Conservation (phyloP, 1,284 basidiomycete genomes). For the Tylopilus orsonianus region DNA sequence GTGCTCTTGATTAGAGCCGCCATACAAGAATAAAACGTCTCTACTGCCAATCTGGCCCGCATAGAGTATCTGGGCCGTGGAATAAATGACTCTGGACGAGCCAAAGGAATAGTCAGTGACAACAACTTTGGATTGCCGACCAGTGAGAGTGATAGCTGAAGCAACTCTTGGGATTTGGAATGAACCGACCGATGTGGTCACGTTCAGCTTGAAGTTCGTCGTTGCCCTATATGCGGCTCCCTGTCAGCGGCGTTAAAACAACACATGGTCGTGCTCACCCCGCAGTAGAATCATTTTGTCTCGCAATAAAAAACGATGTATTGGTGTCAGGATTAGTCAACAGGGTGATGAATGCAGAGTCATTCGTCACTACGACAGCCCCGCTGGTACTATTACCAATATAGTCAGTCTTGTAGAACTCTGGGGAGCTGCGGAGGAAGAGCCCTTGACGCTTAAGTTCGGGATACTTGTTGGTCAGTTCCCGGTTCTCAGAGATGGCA, state of each 20-base stretch:
- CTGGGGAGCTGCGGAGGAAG: slow-evolving; percentile 72
- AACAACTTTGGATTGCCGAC: slow-evolving; percentile 69
- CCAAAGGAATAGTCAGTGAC: slow-evolving; percentile 70
- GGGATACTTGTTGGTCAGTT: slow-evolving; percentile 65
- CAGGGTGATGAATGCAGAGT: slow-evolving; percentile 58
- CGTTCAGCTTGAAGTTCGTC: slow-evolving; percentile 54
- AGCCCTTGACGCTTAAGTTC: slow-evolving; percentile 75
- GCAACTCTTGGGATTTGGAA: slow-evolving; percentile 55
- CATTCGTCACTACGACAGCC: slow-evolving; percentile 47
- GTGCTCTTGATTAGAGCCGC: slow-evolving; percentile 57
- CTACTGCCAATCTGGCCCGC: slow-evolving; percentile 65
- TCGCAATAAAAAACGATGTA: slow-evolving; percentile 67
- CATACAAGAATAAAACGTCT: slow-evolving; percentile 70
- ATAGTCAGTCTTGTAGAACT: slow-evolving; percentile 76
- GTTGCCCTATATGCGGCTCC: slow-evolving; percentile 38
- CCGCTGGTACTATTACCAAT: slow-evolving; percentile 60
- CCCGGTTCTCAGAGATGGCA: slow-evolving; percentile 66
- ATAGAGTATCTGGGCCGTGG: slow-evolving; percentile 67
- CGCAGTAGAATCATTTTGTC: slow-evolving; percentile 66
- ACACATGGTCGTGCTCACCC: slow-evolving; percentile 44
- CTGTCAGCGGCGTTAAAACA: slow-evolving; percentile 8
- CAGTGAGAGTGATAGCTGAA: slow-evolving; percentile 54
- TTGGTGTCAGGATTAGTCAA: slow-evolving; percentile 65
- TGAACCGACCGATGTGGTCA: slow-evolving; percentile 49
- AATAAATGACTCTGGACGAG: slow-evolving; percentile 54